Percentiles rank a stretch among this genome's conserved stretches.
phyloP scores from a whole-genome alignment of 179 eudicot genomes.

The Camellia oleifera region DNA sequence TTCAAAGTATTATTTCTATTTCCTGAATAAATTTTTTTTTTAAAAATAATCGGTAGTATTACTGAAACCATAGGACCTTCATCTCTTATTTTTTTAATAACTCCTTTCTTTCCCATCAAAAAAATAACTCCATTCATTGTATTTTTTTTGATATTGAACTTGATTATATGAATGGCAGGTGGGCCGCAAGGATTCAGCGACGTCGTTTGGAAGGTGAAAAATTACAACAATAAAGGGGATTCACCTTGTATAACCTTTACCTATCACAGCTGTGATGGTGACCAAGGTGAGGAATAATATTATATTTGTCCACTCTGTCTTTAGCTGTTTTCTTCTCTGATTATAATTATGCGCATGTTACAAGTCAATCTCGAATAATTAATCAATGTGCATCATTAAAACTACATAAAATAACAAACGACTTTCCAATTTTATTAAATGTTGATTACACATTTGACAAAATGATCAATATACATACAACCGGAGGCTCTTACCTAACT shows the following conservation, averaged over 20 bases:
- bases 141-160: neutral
- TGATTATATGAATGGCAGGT: constrained; percentile 30
- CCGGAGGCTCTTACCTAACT: too few species aligned
- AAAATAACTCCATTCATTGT: neutral
- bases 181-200: constrained; percentile 65
- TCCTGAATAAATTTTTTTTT: too few species aligned
- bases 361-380: neutral
- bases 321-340: neutral
- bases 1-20: too few species aligned
- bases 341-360: neutral
- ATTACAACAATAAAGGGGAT: constrained; percentile 27
- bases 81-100: neutral
- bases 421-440: neutral
- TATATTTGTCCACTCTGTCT: too few species aligned
- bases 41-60: too few species aligned
- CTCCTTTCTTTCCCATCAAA: neutral
- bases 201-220: constrained; percentile 57
- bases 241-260: constrained; percentile 48
- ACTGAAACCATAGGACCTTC: neutral
- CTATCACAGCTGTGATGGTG: constrained; percentile 69
- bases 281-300: constrained; percentile 44
- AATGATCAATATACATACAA: too few species aligned
- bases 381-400: too few species aligned
- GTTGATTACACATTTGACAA: neutral
- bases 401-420: too few species aligned